phyloP scores from a whole-genome alignment of 352 stramenopile genomes.

The Phytopythium litorale region DNA sequence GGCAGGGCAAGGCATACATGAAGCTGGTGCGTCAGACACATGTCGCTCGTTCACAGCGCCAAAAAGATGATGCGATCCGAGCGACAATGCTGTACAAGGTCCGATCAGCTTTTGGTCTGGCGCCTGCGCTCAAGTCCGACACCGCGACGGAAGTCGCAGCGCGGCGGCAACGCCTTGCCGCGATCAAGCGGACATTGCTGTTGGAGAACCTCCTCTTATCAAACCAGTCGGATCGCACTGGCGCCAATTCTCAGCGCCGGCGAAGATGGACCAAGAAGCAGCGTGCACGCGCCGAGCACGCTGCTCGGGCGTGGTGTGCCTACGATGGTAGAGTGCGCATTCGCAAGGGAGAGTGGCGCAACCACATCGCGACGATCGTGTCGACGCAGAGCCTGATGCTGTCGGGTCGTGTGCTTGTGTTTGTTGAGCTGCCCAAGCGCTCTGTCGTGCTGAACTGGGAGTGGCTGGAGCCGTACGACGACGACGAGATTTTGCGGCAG shows the following conservation, averaged over 20 bases:
- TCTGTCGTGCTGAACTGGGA: slow-evolving; percentile 58
- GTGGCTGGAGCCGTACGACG: slow-evolving; percentile 39
- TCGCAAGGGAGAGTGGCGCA: slow-evolving; percentile 38
- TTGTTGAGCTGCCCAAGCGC: slow-evolving; percentile 44
- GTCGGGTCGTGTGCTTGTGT: slow-evolving; percentile 58
- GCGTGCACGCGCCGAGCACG: slow-evolving; percentile 25
- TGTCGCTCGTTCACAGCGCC: slow-evolving; percentile 30
- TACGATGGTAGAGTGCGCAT: slow-evolving; percentile 57
- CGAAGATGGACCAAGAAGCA: slow-evolving; percentile 48
- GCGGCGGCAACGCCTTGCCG: slow-evolving; percentile 25
- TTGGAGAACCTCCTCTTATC: slow-evolving; percentile 22
- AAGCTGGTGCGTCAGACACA: slow-evolving; percentile 45
- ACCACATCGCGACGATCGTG: slow-evolving; percentile 40
- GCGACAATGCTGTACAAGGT: slow-evolving; percentile 36
- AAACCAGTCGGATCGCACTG: slow-evolving; percentile 3
- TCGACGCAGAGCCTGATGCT: slow-evolving; percentile 65
- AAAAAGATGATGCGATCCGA: slow-evolving; percentile 37
- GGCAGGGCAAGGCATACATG: slow-evolving; percentile 42
- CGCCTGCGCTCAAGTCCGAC: slow-evolving; percentile 46
- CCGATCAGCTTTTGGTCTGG: slow-evolving; percentile 32
- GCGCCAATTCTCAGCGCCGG: slow-evolving; percentile 15
- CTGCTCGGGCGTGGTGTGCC: slow-evolving; percentile 42
- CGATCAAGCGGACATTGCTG: slow-evolving; percentile 47
- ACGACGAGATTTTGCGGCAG: slow-evolving; percentile 36
- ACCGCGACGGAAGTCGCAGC: slow-evolving; percentile 43